A percentile compares a stretch with the other conserved stretches of the same genome.
phyloP scores from a whole-genome alignment of 305 asterid species.

The Fraxinus ornus region DNA sequence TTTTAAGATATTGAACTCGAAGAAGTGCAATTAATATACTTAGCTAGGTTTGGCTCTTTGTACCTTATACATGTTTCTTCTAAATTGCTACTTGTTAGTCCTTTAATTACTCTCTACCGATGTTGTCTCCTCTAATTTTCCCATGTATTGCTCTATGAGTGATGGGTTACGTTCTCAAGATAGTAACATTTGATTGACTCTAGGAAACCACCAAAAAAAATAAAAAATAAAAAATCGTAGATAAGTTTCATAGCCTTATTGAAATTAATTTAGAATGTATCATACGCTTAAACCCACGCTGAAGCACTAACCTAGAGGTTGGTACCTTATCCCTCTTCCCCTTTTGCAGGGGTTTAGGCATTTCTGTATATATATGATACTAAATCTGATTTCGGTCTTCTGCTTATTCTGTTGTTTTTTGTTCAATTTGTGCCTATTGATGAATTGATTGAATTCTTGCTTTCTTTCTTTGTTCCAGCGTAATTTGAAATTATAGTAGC shows the following conservation, averaged over 20 bases:
- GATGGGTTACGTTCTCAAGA: neutral
- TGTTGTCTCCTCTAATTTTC: neutral
- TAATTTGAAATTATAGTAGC: neutral
- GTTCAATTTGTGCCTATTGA: neutral
- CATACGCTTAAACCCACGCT: neutral
- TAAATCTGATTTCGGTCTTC: neutral
- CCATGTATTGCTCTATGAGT: neutral
- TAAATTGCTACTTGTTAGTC: neutral
- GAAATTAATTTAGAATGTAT: neutral
- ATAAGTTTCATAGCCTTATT: neutral
- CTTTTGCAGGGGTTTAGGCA: too few relatives aligned
- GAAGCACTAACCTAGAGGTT: neutral
- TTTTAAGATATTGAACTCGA: neutral
- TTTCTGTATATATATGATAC: neutral
- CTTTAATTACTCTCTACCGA: neutral
- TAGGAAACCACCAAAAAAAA: neutral
- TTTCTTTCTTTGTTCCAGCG: conserved; percentile 1
- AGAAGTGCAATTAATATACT: conserved; percentile 1
- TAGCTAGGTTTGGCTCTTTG: conserved; percentile 3
- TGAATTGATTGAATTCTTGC: neutral
- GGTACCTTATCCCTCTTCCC: neutral
- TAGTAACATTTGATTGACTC: neutral
- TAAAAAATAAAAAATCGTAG: neutral
- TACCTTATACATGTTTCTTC: neutral
- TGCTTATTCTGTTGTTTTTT: neutral